These are phyloP conservation scores for Xylogone sp. DNA, from an alignment of 2,329 filamentous ascomycete species.

Conservation along the genomic window DNA sequence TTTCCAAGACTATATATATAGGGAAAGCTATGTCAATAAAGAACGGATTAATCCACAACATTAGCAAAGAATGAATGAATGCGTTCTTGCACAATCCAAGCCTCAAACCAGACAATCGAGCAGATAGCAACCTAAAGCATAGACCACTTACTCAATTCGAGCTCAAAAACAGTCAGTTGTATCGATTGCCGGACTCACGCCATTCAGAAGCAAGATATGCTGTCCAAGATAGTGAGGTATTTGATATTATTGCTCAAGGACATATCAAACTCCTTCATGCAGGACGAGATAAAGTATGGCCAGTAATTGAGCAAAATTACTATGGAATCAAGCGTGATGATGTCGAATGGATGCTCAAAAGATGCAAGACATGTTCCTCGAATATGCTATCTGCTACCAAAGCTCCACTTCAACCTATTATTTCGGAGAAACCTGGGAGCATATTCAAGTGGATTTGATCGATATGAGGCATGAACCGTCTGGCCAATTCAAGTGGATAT, in stretches of 20 bases:
- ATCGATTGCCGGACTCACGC: not conserved
- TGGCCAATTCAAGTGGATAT: no score
- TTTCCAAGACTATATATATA: not conserved
- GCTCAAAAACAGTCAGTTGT: not conserved
- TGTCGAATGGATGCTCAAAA: not conserved
- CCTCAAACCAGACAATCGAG: not conserved
- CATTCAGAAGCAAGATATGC: not conserved
- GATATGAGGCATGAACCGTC: no score
- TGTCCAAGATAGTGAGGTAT: not conserved
- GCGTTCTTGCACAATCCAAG: not conserved
- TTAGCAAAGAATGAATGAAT: not conserved
- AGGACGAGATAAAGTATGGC: no score
- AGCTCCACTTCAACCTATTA: not conserved
- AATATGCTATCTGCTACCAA: not conserved
- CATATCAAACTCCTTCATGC: no score
- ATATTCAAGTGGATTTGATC: no score
- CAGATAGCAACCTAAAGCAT: not conserved
- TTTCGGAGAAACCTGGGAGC: no score
- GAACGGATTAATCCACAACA: no score
- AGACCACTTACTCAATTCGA: not conserved
- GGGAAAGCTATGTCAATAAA: not conserved
- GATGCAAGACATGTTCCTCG: not conserved
- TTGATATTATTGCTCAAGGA: no score
- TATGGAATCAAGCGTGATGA: conserved; percentile 1
- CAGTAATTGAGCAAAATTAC: conserved; percentile 20